Conservation (phyloP, 176 grass and related monocot genomes). For the Poa pratensis region DNA sequence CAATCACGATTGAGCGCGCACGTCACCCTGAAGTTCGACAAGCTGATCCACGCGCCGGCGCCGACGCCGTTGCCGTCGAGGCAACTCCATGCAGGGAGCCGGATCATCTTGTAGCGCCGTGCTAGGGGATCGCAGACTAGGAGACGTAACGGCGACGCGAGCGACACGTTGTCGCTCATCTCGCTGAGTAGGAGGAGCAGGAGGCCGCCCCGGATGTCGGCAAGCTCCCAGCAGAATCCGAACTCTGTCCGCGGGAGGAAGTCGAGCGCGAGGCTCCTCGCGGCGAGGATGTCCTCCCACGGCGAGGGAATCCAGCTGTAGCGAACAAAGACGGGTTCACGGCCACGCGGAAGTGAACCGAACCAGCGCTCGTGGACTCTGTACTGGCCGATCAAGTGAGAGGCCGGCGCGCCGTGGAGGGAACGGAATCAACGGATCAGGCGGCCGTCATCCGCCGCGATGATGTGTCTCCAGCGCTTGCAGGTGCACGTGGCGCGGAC, state of each 20-base stretch:
- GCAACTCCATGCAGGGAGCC: neutral
- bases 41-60: neutral
- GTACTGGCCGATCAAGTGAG: neutral
- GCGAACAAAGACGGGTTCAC: neutral
- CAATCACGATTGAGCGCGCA: neutral
- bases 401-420: neutral
- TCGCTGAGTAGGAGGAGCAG: neutral
- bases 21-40: constrained; percentile 11
- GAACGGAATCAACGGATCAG: neutral
- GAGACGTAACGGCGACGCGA: neutral
- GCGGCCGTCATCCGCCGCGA: neutral
- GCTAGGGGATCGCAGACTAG: neutral
- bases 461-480: neutral
- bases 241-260: neutral
- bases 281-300: neutral
- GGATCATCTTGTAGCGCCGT: neutral
- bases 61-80: neutral
- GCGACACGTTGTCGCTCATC: too few relatives aligned
- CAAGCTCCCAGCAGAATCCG: neutral
- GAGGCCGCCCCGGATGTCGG: neutral
- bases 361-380: neutral
- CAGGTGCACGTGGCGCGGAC: neutral
- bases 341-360: neutral
- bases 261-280: neutral
- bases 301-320: neutral